Conservation (phyloP, 2,329 filamentous ascomycete species). For the Myriangium duriaei region DNA sequence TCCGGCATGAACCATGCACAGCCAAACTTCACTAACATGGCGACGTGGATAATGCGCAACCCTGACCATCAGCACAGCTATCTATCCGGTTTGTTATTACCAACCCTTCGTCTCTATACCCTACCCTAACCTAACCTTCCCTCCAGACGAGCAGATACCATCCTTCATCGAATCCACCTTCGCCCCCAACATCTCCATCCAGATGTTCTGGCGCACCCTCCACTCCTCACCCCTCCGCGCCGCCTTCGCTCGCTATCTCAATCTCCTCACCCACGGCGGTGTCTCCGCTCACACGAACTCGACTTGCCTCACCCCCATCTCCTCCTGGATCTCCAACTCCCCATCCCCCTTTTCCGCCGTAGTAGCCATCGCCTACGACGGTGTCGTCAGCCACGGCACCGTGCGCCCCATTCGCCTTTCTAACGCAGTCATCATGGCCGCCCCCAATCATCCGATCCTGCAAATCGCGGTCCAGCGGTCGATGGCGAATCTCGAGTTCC, state of each 20-base stretch:
- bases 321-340: neutral
- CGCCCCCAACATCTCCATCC: neutral
- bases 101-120: no score
- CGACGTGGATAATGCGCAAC: no score
- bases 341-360: neutral
- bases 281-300: neutral
- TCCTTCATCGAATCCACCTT: neutral
- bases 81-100: no score
- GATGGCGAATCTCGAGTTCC: neutral
- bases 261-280: neutral
- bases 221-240: neutral
- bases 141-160: no score
- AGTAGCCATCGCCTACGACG: neutral
- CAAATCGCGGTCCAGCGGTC: neutral
- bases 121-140: no score
- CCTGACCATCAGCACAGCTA: no score
- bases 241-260: neutral
- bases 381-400: neutral
- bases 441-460: neutral
- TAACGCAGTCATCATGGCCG: neutral
- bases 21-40: no score
- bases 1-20: no score
- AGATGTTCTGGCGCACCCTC: neutral
- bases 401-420: neutral
- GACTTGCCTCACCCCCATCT: neutral